These are phyloP conservation scores for Oemleria cerasiformis DNA, from an alignment of 306 rosid genomes.

Conservation along the genomic window DNA sequence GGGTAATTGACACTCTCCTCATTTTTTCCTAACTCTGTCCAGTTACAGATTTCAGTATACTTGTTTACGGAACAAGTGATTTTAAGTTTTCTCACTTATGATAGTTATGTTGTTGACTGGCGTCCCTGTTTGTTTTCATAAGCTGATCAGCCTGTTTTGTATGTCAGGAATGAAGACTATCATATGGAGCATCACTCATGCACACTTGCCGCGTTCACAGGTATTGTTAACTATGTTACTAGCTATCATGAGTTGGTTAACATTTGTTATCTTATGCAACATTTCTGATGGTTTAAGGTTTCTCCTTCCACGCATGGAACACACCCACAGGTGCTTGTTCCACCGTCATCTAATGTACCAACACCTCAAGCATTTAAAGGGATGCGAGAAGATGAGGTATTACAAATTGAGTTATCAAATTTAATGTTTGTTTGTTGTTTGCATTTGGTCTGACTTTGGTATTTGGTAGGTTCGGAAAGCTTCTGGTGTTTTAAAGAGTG, in stretches of 20 bases:
- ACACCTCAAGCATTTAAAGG: conserved; percentile 83
- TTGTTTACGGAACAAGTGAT: not conserved
- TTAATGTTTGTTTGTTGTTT: conserved; percentile 18
- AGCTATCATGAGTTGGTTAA: conserved; percentile 22
- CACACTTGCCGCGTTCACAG: conserved; percentile 92
- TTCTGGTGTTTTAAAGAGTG: conserved; percentile 93
- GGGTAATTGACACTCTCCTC: conserved; percentile 60
- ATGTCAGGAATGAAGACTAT: conserved; percentile 96
- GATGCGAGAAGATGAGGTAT: conserved; percentile 99
- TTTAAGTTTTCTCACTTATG: not conserved
- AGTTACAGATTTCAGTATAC: not conserved
- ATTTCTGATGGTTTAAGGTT: conserved; percentile 52
- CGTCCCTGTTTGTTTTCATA: not conserved
- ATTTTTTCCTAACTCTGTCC: not conserved
- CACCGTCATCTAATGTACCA: conserved; percentile 71
- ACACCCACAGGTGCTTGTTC: conserved; percentile 67
- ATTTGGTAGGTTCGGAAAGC: conserved; percentile 82
- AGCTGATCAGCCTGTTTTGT: conserved; percentile 6
- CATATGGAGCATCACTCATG: conserved; percentile 98
- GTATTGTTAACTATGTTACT: conserved; percentile 37
- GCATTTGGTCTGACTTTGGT: conserved; percentile 25
- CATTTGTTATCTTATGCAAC: conserved; percentile 25
- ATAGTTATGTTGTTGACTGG: conserved; percentile 3
- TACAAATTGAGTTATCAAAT: conserved; percentile 17
- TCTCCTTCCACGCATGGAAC: conserved; percentile 45